Evolutionary conservation across 768 basidiomycete species (phyloP).

Genomic region (Pleurotus giganteus): DNA sequence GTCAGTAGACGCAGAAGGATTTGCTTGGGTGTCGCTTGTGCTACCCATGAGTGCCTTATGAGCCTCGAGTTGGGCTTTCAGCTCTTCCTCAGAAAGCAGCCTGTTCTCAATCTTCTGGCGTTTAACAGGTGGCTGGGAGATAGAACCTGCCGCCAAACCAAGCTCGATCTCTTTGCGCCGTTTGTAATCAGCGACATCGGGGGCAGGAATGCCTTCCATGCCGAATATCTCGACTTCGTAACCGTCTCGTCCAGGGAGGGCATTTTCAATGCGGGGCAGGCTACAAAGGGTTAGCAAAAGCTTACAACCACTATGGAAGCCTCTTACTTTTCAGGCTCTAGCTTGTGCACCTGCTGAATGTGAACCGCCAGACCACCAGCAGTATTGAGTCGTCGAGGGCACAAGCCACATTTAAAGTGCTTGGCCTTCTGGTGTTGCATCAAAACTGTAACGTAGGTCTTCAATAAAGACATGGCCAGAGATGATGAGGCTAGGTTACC

Average conservation of each 20-base stretch:
- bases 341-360: conserved; percentile 98
- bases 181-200: conserved; percentile 94
- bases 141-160: conserved; percentile 78
- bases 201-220: conserved; percentile 96
- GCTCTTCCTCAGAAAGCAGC: conserved; percentile 77
- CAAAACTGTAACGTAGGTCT: conserved; percentile 56
- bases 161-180: conserved; percentile 93
- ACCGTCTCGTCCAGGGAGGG: conserved; percentile 92
- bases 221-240: conserved; percentile 99
- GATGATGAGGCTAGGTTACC: conserved; percentile 45
- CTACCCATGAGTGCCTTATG: conserved; percentile 90
- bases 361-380: conserved; percentile 98
- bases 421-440: conserved; percentile 99
- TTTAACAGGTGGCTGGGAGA: conserved; percentile 78
- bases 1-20: conserved; percentile 33
- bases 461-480: not conserved
- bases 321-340: conserved; percentile 90
- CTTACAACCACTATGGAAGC: not conserved
- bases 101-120: conserved; percentile 79
- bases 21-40: conserved; percentile 33
- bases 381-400: conserved; percentile 92
- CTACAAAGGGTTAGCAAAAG: conserved; percentile 27
- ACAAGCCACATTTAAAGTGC: conserved; percentile 97
- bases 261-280: conserved; percentile 91
- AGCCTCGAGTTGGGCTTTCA: conserved; percentile 80